phyloP scores from a whole-genome alignment of 441 rosid genomes.

The Croton setiger region DNA sequence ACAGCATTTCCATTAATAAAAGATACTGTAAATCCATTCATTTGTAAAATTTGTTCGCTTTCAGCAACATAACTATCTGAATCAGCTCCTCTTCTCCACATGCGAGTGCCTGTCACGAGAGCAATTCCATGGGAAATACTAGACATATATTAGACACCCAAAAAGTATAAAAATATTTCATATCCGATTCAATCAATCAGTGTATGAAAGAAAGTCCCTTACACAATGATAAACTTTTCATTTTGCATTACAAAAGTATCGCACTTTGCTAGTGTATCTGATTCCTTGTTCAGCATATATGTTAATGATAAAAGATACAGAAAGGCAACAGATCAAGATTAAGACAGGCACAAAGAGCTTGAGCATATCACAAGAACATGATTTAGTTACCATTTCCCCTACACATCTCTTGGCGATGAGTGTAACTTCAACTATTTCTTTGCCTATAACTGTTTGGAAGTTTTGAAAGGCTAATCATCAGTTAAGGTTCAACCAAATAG shows the following conservation, averaged over 20 bases:
- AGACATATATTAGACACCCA: background rate
- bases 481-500: conserved; percentile 48
- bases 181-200: background rate
- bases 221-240: too few species aligned
- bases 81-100: conserved; percentile 99
- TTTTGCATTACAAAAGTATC: background rate
- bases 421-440: conserved; percentile 78
- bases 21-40: conserved; percentile 82
- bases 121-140: conserved; percentile 13
- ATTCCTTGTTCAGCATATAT: conserved; percentile 1
- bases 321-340: conserved; percentile 6
- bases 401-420: conserved; percentile 95
- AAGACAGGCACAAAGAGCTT: background rate
- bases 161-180: background rate
- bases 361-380: conserved; percentile 6
- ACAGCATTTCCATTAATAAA: conserved; percentile 36
- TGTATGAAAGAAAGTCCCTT: too few species aligned
- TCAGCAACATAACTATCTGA: conserved; percentile 97
- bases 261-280: background rate
- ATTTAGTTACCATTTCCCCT: conserved; percentile 80
- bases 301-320: background rate
- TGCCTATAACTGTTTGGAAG: conserved; percentile 92
- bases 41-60: conserved; percentile 87
- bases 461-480: conserved; percentile 58
- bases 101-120: conserved; percentile 74